A percentile compares a stretch with the other conserved stretches of the same genome.
phyloP scores from a whole-genome alignment of 495 filamentous ascomycete genomes.

The Neurospora sp. region DNA sequence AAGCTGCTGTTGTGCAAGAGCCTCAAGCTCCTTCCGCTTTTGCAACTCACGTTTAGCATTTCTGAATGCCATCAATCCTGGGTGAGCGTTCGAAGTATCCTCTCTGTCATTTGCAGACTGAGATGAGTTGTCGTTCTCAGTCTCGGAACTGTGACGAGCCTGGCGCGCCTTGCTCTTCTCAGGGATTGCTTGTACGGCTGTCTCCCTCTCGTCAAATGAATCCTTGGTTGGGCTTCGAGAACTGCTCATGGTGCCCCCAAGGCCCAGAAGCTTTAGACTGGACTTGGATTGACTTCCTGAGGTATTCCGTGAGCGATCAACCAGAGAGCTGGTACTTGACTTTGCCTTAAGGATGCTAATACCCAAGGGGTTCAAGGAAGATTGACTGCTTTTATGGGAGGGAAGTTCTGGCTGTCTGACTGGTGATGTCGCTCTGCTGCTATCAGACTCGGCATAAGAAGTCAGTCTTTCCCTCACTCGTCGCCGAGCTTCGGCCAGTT shows the following conservation, averaged over 20 bases:
- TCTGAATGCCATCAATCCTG: constrained; percentile 37
- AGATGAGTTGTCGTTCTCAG: constrained; percentile 9
- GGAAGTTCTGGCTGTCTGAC: constrained; percentile 30
- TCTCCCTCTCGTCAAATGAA: constrained; percentile 19
- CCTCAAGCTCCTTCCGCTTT: constrained; percentile 38
- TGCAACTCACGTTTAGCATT: constrained; percentile 44
- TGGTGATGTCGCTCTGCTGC: constrained; percentile 42
- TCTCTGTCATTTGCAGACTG: constrained; percentile 14
- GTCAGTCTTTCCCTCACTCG: constrained; percentile 74
- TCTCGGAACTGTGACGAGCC: constrained; percentile 11
- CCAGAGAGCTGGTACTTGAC: constrained; percentile 49
- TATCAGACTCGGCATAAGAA: constrained; percentile 57
- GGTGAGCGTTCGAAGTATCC: constrained; percentile 24
- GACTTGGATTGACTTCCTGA: constrained; percentile 39
- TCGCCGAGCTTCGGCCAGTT: constrained; percentile 65
- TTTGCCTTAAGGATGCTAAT: constrained; percentile 60
- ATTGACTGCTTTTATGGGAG: constrained; percentile 33
- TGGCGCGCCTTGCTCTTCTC: constrained; percentile 32
- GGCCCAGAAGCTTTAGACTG: constrained; percentile 61
- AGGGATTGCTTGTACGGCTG: constrained; percentile 22
- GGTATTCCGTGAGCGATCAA: constrained; percentile 31
- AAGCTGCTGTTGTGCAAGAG: constrained; percentile 22
- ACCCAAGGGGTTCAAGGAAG: constrained; percentile 49
- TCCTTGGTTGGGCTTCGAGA: constrained; percentile 37
- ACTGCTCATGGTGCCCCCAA: constrained; percentile 43